Percentiles rank a stretch among this genome's conserved stretches.
Evolutionary conservation across 805 yeast genomes (phyloP).

Genomic region (Maudiozyma barnettii): DNA sequence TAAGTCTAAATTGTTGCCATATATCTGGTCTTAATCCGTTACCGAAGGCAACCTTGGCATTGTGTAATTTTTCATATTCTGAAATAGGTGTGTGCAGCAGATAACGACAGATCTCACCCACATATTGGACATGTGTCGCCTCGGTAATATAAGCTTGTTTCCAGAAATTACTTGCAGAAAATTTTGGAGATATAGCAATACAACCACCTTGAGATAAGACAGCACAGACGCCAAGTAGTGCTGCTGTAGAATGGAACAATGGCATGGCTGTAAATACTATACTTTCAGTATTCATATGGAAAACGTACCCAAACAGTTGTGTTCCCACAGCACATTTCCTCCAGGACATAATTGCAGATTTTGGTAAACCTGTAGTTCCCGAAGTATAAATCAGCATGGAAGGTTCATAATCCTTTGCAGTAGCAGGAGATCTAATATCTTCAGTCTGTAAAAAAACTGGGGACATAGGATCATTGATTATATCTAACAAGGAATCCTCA

Average conservation of each 20-base stretch:
- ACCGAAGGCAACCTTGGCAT: constrained; percentile 67
- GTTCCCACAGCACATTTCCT: constrained; percentile 69
- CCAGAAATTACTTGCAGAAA: constrained; percentile 82
- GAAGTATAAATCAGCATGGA: constrained; percentile 78
- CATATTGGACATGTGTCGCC: constrained; percentile 84
- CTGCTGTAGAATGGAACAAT: constrained; percentile 88
- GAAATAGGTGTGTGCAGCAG: constrained; percentile 55
- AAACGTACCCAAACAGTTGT: constrained; percentile 56
- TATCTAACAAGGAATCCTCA: constrained; percentile 38
- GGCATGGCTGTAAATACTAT: constrained; percentile 89
- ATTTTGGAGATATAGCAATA: constrained; percentile 68
- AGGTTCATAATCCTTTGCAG: constrained; percentile 49
- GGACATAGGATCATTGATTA: constrained; percentile 33
- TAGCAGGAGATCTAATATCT: constrained; percentile 43
- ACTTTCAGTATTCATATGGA: constrained; percentile 45
- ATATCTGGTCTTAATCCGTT: constrained; percentile 86
- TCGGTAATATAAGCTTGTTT: constrained; percentile 62
- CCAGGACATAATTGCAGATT: constrained; percentile 91
- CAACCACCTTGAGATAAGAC: constrained; percentile 59
- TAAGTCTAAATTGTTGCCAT: constrained; percentile 68
- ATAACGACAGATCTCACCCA: constrained; percentile 90
- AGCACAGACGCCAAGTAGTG: constrained; percentile 75
- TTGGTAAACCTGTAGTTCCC: constrained; percentile 92
- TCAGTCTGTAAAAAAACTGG: constrained; percentile 49
- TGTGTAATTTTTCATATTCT: constrained; percentile 56